Percentiles rank a stretch among this genome's conserved stretches.
Evolutionary conservation across 2,329 filamentous ascomycete genomes (phyloP).

Genomic region (Fusarium nanum): DNA sequence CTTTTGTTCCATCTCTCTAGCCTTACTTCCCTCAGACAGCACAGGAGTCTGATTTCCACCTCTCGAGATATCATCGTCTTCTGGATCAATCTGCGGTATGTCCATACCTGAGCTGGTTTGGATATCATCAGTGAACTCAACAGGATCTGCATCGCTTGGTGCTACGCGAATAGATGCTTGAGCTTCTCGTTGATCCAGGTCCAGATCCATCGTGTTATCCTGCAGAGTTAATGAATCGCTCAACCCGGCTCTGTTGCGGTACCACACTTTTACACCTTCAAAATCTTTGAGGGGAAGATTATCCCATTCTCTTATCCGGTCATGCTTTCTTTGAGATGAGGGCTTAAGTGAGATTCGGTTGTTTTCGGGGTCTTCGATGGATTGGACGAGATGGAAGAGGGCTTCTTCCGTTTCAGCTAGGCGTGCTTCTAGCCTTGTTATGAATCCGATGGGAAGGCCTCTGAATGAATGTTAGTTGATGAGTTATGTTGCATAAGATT

Average conservation of each 20-base stretch:
- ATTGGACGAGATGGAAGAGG: conserved; percentile 42
- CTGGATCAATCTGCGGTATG: not conserved
- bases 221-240: not conserved
- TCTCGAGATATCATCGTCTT: not conserved
- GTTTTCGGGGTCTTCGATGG: conserved; percentile 4
- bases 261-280: conserved; percentile 43
- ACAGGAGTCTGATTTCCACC: not conserved
- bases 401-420: conserved; percentile 50
- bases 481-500: not conserved
- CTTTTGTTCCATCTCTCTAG: conserved; percentile 27
- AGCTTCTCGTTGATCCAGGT: not conserved
- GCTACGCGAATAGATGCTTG: not conserved
- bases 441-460: conserved; percentile 54
- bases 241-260: conserved; percentile 1
- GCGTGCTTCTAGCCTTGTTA: conserved; percentile 53
- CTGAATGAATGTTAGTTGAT: conserved; percentile 30
- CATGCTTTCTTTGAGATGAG: conserved; percentile 42
- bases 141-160: not conserved
- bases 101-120: not conserved
- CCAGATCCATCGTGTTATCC: not conserved
- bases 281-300: conserved; percentile 35
- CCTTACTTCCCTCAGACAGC: conserved; percentile 21
- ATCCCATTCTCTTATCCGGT: conserved; percentile 48
- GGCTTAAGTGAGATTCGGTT: conserved; percentile 3
- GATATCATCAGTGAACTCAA: not conserved